Evolutionary conservation across 1,139 yeast genomes (phyloP).

Genomic region (Wickerhamomyces sp.): DNA sequence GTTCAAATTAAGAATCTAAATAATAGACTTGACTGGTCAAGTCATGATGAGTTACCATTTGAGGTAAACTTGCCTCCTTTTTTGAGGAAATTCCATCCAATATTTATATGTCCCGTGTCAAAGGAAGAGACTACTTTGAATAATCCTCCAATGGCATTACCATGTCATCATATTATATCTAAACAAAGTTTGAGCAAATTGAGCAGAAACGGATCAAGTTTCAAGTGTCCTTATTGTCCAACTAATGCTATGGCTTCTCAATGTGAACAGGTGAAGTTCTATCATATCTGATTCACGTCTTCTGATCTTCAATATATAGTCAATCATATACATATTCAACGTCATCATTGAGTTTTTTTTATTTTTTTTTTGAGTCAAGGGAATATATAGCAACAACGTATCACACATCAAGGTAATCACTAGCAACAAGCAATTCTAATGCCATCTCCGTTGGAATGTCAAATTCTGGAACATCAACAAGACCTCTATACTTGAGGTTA

Average conservation of each 20-base stretch:
- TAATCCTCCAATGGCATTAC: slow-evolving; percentile 59
- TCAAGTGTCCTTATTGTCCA: slow-evolving; percentile 72
- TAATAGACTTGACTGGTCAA: slow-evolving; percentile 52
- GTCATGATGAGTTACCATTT: slow-evolving; percentile 53
- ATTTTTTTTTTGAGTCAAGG: too few species aligned
- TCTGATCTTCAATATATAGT: slow-evolving; percentile 9
- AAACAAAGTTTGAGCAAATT: slow-evolving; percentile 41
- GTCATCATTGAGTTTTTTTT: too few species aligned
- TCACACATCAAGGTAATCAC: slow-evolving; percentile 22
- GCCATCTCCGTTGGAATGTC: slow-evolving; percentile 94
- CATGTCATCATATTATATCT: slow-evolving; percentile 61
- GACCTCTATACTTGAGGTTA: slow-evolving; percentile 62
- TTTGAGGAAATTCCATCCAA: slow-evolving; percentile 63
- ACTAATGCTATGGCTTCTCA: slow-evolving; percentile 27
- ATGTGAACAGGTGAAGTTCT: slow-evolving; percentile 25
- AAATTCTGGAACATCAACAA: slow-evolving; percentile 72
- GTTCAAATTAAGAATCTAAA: slow-evolving; percentile 40
- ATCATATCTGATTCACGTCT: slow-evolving; percentile 7
- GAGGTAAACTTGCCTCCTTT: slow-evolving; percentile 50
- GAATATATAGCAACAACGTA: too few species aligned
- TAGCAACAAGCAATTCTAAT: slow-evolving; percentile 77
- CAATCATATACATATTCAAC: background rate
- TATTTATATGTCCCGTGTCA: slow-evolving; percentile 87
- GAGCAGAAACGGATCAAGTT: slow-evolving; percentile 34
- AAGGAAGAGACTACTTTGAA: slow-evolving; percentile 68